Conservation (phyloP, 176 grass and related monocot genomes). For the Oryza australiensis region DNA sequence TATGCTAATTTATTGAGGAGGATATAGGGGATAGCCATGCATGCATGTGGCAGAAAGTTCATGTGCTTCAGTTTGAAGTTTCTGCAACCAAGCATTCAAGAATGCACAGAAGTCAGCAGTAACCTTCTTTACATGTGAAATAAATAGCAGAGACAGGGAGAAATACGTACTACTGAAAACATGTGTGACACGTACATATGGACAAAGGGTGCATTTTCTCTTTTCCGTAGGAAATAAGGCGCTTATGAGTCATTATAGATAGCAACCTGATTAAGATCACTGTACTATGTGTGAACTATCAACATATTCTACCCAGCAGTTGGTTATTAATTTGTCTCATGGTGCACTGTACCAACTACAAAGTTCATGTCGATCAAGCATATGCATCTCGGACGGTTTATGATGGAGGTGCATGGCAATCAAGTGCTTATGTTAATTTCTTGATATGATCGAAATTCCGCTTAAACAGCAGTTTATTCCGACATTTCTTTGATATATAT, state of each 20-base stretch:
- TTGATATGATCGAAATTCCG: no score
- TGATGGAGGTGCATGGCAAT: neutral
- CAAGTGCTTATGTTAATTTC: neutral
- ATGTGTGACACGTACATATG: neutral
- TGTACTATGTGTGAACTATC: neutral
- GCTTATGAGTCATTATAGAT: neutral
- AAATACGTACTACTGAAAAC: neutral
- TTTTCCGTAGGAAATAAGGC: neutral
- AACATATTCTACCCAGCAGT: neutral
- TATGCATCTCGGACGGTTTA: neutral
- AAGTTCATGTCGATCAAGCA: neutral
- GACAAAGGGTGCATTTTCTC: neutral
- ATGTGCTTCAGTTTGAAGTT: slow-evolving; percentile 21
- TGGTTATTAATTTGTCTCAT: neutral
- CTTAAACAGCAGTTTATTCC: no score
- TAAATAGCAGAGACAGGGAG: neutral
- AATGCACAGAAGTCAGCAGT: neutral
- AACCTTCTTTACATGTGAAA: neutral
- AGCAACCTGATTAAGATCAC: neutral
- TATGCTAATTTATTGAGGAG: neutral
- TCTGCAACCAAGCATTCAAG: slow-evolving; percentile 14
- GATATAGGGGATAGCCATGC: neutral
- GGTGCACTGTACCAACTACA: neutral
- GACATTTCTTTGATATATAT: neutral
- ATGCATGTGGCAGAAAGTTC: neutral